phyloP scores from a whole-genome alignment of 2,329 filamentous ascomycete species.

The Raffaelea arxii region DNA sequence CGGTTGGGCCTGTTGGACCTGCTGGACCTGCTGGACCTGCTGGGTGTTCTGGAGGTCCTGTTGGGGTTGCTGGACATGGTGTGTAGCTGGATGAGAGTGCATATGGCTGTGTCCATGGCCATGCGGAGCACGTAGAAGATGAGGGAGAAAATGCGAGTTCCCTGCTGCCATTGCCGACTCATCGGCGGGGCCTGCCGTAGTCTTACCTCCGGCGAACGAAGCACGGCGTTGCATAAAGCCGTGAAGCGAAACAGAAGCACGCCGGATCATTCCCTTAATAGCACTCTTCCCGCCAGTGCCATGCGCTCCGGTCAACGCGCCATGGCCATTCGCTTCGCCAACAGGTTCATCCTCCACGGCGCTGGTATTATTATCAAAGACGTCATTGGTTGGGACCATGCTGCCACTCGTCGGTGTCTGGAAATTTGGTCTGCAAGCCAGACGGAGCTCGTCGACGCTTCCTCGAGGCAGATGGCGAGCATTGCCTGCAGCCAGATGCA shows the following conservation, averaged over 20 bases:
- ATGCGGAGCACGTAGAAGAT: constrained; percentile 18
- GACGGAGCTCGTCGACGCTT: not conserved
- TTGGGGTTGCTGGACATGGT: not conserved
- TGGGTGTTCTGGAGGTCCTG: constrained; percentile 12
- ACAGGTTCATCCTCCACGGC: not conserved
- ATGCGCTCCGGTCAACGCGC: not conserved
- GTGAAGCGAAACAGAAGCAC: constrained; percentile 44
- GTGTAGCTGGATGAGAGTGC: not conserved
- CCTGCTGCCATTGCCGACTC: too few relatives aligned
- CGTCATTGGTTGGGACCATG: not conserved
- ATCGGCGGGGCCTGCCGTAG: constrained; percentile 10
- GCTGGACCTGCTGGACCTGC: too few relatives aligned
- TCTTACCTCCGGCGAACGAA: constrained; percentile 23
- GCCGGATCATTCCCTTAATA: constrained; percentile 42
- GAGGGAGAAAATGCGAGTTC: constrained; percentile 3
- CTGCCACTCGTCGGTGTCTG: too few relatives aligned
- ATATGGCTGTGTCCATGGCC: constrained; percentile 4
- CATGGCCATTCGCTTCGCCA: constrained; percentile 14
- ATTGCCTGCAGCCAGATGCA: constrained; percentile 12
- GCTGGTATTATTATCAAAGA: too few relatives aligned
- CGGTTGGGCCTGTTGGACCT: not conserved
- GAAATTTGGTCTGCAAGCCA: not conserved
- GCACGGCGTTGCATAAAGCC: constrained; percentile 40
- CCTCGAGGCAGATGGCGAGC: not conserved
- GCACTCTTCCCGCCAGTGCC: constrained; percentile 16